phyloP scores from a whole-genome alignment of 352 stramenopile species.

The Blastocystis sp. region DNA sequence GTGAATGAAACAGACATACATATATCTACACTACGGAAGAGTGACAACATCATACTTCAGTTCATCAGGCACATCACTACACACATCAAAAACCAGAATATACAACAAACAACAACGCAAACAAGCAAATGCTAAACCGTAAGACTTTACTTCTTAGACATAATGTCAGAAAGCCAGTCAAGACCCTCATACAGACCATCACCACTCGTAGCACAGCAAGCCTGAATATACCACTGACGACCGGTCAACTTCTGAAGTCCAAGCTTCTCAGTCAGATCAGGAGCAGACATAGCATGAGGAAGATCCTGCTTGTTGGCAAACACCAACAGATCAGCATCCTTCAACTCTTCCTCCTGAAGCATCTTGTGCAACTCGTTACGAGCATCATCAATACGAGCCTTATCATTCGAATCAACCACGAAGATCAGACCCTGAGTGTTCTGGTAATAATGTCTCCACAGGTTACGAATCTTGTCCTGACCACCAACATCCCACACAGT shows the following conservation, averaged over 20 bases:
- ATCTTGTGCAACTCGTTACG: slow-evolving; percentile 95
- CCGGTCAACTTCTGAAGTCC: slow-evolving; percentile 91
- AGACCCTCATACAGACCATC: slow-evolving; percentile 97
- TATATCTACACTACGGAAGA: no score
- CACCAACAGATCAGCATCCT: slow-evolving; percentile 91
- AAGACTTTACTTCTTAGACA: slow-evolving; percentile 76
- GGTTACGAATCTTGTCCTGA: slow-evolving; percentile 93
- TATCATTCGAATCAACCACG: slow-evolving; percentile 97
- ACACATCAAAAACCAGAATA: no score
- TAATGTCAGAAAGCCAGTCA: slow-evolving; percentile 89
- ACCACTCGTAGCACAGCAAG: slow-evolving; percentile 94
- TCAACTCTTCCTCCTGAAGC: slow-evolving; percentile 95
- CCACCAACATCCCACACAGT: slow-evolving; percentile 98
- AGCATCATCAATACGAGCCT: slow-evolving; percentile 91
- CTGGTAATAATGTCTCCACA: slow-evolving; percentile 99
- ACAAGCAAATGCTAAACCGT: no score
- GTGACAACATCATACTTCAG: no score
- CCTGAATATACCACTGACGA: slow-evolving; percentile 98
- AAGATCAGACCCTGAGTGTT: slow-evolving; percentile 99
- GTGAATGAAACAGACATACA: no score
- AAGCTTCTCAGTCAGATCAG: slow-evolving; percentile 98
- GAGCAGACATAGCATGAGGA: slow-evolving; percentile 91
- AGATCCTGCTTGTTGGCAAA: slow-evolving; percentile 99
- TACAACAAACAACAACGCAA: no score
- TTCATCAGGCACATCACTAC: no score